Percentiles rank a stretch among this genome's conserved stretches.
phyloP scores from a whole-genome alignment of 371 early-diverging fungal species.

The Actinomortierella wolfii region DNA sequence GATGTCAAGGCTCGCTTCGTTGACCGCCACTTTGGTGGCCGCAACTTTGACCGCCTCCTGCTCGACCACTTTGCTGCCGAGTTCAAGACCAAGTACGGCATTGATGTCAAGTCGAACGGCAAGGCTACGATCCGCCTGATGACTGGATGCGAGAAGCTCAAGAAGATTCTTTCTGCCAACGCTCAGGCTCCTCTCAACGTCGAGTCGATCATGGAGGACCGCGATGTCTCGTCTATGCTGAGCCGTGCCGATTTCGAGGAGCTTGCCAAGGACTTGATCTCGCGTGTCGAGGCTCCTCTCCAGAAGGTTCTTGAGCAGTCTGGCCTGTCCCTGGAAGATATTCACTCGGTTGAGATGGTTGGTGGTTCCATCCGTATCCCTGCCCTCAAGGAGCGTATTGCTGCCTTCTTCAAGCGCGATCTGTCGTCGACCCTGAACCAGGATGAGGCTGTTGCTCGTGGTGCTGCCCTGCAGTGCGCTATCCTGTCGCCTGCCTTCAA shows the following conservation, averaged over 20 bases:
- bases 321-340: slow-evolving; percentile 76
- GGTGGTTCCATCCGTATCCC: slow-evolving; percentile 97
- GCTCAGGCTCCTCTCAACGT: slow-evolving; percentile 89
- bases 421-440: slow-evolving; percentile 94
- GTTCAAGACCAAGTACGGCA: slow-evolving; percentile 94
- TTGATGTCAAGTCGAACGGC: slow-evolving; percentile 87
- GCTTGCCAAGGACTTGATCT: slow-evolving; percentile 75
- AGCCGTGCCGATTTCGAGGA: slow-evolving; percentile 86
- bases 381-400: slow-evolving; percentile 86
- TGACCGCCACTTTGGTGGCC: slow-evolving; percentile 94
- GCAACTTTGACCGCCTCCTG: slow-evolving; percentile 92
- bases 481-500: slow-evolving; percentile 97
- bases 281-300: slow-evolving; percentile 76
- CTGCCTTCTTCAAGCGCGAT: slow-evolving; percentile 83
- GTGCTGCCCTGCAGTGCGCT: slow-evolving; percentile 97
- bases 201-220: slow-evolving; percentile 94
- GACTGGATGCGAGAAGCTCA: slow-evolving; percentile 91
- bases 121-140: slow-evolving; percentile 94
- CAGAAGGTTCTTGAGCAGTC: slow-evolving; percentile 81
- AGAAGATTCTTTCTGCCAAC: slow-evolving; percentile 96
- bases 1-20: slow-evolving; percentile 89
- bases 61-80: slow-evolving; percentile 83
- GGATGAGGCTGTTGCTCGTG: slow-evolving; percentile 96
- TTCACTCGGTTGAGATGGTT: slow-evolving; percentile 91
- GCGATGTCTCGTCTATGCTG: slow-evolving; percentile 86